Evolutionary conservation across 2,329 filamentous ascomycete genomes (phyloP), one percentile per base, ranked within the genome.

Genomic region (Sporothrix brunneoviolacea): DNA sequence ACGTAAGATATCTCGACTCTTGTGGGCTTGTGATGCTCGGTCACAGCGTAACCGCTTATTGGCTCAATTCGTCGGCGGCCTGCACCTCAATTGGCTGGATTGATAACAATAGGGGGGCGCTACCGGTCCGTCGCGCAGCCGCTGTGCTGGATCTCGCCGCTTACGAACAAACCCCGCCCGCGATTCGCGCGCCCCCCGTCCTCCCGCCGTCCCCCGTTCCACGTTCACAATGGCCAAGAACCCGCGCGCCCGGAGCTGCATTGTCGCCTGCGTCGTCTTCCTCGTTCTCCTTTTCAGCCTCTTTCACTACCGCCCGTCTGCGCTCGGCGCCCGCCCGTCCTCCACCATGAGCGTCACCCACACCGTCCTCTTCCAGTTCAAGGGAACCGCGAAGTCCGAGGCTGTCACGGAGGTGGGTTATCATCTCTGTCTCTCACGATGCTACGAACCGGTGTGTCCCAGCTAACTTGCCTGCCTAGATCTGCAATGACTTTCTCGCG

Each of bases 401-500:
- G 21, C 13, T 2, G 13, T 52, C 16, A 37, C 33, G 12, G 39
- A 32, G 16, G 48, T 45, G 5, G 18, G 10, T 28, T 28, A 5
- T 28, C 24, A 28, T 28, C 24, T n/a, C 24, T 28, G 10, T 28
- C 10, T 28, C 6, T 28, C n/a, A n/a, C n/a, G n/a, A n/a, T n/a
- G n/a, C n/a, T n/a, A n/a, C n/a, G n/a, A n/a, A n/a, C n/a, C n/a
- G n/a, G n/a, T n/a, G n/a, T n/a, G n/a, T n/a, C n/a, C n/a, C n/a
- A n/a, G n/a, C n/a, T n/a, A n/a, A 10, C 32, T 50, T 13, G 27
- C 13, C 19, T 2, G 8, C 8, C 7, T n/a, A 70, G 67, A 55
- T 59, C 40, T 66, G 61, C 58, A 52, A 58, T 4, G 55, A 57
- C 9, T 60, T 70, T 50, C 55, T 85, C 4, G 71, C 65, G 1